phyloP scores from a whole-genome alignment of 1,284 basidiomycete species.

The Xerocomus nothofagi region DNA sequence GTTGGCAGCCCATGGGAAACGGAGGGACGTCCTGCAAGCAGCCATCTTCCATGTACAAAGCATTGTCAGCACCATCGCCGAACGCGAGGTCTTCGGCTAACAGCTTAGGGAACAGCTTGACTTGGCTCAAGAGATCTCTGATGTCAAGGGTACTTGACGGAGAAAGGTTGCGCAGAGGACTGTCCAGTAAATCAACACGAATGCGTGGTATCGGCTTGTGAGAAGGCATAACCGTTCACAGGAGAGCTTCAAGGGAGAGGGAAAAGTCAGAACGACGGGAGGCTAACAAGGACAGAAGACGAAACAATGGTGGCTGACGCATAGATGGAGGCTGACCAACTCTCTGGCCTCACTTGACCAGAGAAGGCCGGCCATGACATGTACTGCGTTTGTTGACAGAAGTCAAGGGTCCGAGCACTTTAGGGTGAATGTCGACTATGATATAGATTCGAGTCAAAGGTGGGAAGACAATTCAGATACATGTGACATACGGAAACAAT shows the following conservation, averaged over 20 bases:
- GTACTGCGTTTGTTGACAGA: neutral
- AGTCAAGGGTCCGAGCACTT: neutral
- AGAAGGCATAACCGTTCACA: constrained; percentile 17
- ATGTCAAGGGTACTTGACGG: constrained; percentile 34
- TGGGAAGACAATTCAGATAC: constrained; percentile 17
- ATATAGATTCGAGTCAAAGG: constrained; percentile 17
- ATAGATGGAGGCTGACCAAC: constrained; percentile 27
- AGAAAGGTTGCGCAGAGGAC: constrained; percentile 15
- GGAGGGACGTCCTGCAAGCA: constrained; percentile 20
- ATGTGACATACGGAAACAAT: constrained; percentile 27
- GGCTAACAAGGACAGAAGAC: constrained; percentile 5
- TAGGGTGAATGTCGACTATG: constrained; percentile 4
- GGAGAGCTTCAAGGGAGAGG: constrained; percentile 5
- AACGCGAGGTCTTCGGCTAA: constrained; percentile 18
- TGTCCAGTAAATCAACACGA: constrained; percentile 19
- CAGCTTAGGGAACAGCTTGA: constrained; percentile 22
- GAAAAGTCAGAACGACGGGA: constrained; percentile 9
- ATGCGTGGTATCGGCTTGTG: constrained; percentile 26
- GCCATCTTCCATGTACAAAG: constrained; percentile 14
- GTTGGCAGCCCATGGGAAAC: constrained; percentile 26
- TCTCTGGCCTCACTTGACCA: neutral
- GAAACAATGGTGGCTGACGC: constrained; percentile 28
- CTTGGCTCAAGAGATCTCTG: constrained; percentile 20
- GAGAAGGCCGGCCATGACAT: neutral
- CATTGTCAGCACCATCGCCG: constrained; percentile 9